phyloP scores from a whole-genome alignment of 2,329 filamentous ascomycete species.

The Fusarium devonianum region DNA sequence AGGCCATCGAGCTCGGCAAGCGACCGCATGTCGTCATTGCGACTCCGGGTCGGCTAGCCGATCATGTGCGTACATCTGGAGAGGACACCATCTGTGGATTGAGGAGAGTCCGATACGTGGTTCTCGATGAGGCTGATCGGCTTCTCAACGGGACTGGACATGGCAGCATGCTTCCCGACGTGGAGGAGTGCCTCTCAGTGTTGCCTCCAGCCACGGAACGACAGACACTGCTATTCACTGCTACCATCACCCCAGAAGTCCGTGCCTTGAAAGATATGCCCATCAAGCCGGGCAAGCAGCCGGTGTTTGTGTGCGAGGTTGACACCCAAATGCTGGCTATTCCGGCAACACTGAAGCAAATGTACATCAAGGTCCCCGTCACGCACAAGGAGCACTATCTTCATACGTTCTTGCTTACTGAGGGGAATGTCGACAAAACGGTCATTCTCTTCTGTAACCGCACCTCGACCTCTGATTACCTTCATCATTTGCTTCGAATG shows the following conservation, averaged over 20 bases:
- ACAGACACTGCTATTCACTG: conserved; percentile 96
- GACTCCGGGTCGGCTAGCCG: conserved; percentile 89
- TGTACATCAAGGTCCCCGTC: conserved; percentile 85
- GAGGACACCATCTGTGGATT: conserved; percentile 88
- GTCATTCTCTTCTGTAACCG: conserved; percentile 96
- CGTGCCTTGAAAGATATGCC: conserved; percentile 83
- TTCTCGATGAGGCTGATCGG: conserved; percentile 95
- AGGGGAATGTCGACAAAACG: conserved; percentile 75
- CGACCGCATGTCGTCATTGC: conserved; percentile 93
- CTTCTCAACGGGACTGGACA: conserved; percentile 75
- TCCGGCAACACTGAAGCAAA: conserved; percentile 81
- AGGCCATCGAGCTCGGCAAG: conserved; percentile 82
- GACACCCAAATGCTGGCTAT: conserved; percentile 79
- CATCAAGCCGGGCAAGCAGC: conserved; percentile 70
- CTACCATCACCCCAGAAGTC: conserved; percentile 92
- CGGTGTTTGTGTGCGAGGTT: conserved; percentile 89
- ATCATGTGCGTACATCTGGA: conserved; percentile 91
- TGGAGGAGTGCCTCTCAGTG: conserved; percentile 84
- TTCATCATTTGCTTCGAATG: conserved; percentile 86
- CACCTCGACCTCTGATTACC: conserved; percentile 83
- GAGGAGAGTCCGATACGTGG: conserved; percentile 80
- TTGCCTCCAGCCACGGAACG: conserved; percentile 79
- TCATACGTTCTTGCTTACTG: conserved; percentile 84
- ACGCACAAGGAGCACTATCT: conserved; percentile 96
- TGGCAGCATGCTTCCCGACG: conserved; percentile 92